Base-by-base conservation (phyloP, 2,329 filamentous ascomycete genomes). In the Exophiala viscosa region DNA sequence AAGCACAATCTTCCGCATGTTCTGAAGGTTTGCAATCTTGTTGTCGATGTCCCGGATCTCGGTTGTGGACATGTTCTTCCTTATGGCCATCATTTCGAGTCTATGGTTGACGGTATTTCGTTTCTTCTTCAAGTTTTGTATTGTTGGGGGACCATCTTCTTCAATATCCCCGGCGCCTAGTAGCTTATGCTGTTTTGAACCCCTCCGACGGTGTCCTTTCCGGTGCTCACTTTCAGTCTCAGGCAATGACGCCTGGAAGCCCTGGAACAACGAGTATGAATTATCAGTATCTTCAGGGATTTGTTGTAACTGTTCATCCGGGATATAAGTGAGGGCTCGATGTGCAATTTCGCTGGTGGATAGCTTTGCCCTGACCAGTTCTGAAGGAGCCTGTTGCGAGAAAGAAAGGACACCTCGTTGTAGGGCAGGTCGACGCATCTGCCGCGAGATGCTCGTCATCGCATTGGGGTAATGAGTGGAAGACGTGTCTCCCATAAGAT, bases 11-110 rank as follows among this genome's bases (percentile, higher is more conserved):
- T 86, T 87, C 60, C 93, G 86, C 90, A 97, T 96, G 57, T 84
- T 89, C 62, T 90, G 86, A 49, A 99, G 76, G 69, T 97, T 97
- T 55, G 89, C 83, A 59, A 99, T 92, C 72, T 97, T 99, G 73
- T 87, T 91, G 72, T 99, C 93, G 56, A 99, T 96, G 66, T 99
- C 93, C 55, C 85, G 84, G 54, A 99, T 97, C 70, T 99, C 93
- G 58, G 89, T 88, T 65, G 90, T 93, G 62, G 91, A 92, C 92
- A 99, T 96, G 66, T 93, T 96, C 72, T 99, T 99, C 54, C 93
- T 83, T 57, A 97, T 84, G 3, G 86, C 82, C 74, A 97, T 84
- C 82, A 96, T 88, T 66, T 97, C 90, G 62, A 99, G 76, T 61
- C 89, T 83, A 69, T 95, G 90, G 73, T 87, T 85, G 73, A 96